Evolutionary conservation across 1,284 basidiomycete genomes (phyloP).

Genomic region (Cerioporus squamosus): DNA sequence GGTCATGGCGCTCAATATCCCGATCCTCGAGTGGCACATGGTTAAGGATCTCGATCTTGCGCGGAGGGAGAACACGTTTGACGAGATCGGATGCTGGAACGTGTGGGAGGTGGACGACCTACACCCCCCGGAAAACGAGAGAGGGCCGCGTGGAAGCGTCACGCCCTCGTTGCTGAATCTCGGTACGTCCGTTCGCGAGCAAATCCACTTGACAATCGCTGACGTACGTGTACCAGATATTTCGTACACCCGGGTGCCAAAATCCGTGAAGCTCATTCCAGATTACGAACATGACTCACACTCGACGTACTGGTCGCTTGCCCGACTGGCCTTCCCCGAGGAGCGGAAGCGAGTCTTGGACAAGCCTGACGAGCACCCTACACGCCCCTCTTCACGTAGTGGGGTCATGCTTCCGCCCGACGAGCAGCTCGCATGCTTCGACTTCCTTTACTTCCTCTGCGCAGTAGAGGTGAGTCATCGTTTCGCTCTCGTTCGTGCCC

Average conservation of each 20-base stretch:
- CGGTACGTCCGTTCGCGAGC: constrained; percentile 37
- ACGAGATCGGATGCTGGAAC: constrained; percentile 73
- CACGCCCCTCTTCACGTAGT: constrained; percentile 33
- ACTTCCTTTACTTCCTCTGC: constrained; percentile 53
- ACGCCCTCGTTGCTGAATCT: constrained; percentile 49
- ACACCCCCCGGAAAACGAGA: constrained; percentile 32
- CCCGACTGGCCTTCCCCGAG: constrained; percentile 43
- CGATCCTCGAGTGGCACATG: constrained; percentile 44
- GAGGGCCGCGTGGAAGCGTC: constrained; percentile 48
- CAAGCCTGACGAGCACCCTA: constrained; percentile 28
- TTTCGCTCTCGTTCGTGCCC: not conserved
- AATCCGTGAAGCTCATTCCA: constrained; percentile 41
- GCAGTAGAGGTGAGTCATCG: constrained; percentile 42
- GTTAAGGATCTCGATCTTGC: constrained; percentile 36
- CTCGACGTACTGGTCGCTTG: constrained; percentile 43
- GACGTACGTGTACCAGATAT: constrained; percentile 40
- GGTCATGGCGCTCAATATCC: constrained; percentile 34
- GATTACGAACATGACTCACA: constrained; percentile 42
- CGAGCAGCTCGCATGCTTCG: constrained; percentile 55
- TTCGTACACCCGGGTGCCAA: constrained; percentile 49
- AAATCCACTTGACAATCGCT: not conserved
- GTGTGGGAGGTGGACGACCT: constrained; percentile 51
- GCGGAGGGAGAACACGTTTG: constrained; percentile 25
- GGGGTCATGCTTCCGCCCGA: constrained; percentile 45
- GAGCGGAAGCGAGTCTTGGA: constrained; percentile 29